phyloP scores from a whole-genome alignment of 176 grass and related monocot genomes.

The Zea luxurians region DNA sequence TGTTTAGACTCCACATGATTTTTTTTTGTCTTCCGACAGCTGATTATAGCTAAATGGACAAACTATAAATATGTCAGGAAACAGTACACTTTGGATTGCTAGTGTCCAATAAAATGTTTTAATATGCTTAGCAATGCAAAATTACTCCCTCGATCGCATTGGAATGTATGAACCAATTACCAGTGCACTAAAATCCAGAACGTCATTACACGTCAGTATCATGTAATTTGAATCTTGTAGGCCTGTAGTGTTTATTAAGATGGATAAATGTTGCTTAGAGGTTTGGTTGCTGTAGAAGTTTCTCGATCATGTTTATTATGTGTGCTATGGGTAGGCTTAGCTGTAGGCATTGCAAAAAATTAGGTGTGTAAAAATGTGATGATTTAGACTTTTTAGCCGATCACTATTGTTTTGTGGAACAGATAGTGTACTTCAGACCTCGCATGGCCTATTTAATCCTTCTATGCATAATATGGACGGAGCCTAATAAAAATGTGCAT shows the following conservation, averaged over 20 bases:
- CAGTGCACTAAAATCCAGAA: slow-evolving; percentile 5
- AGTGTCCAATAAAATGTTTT: not conserved
- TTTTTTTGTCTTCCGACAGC: not conserved
- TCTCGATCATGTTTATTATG: not conserved
- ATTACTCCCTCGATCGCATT: not conserved
- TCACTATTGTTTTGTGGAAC: not conserved
- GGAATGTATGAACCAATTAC: not conserved
- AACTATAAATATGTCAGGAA: slow-evolving; percentile 11
- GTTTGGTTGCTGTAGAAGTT: not conserved
- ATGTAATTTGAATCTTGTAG: not conserved
- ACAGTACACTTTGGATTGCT: slow-evolving; percentile 5
- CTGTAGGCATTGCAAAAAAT: not conserved
- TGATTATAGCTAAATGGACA: not conserved
- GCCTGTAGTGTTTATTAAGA: not conserved
- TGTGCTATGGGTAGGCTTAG: not conserved
- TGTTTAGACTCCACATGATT: slow-evolving; percentile 5
- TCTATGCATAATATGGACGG: not conserved
- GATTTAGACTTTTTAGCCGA: not conserved
- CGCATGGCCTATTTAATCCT: not conserved
- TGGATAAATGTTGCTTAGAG: not conserved
- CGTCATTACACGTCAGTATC: not conserved
- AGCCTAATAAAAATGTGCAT: not conserved
- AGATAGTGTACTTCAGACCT: not conserved
- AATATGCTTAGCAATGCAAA: not conserved
- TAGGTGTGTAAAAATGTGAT: slow-evolving; percentile 7